A percentile compares a stretch with the other conserved stretches of the same genome.
These are phyloP conservation scores for Eucalyptus victrix DNA, from an alignment of 345 rosid genomes.

Conservation along the genomic window DNA sequence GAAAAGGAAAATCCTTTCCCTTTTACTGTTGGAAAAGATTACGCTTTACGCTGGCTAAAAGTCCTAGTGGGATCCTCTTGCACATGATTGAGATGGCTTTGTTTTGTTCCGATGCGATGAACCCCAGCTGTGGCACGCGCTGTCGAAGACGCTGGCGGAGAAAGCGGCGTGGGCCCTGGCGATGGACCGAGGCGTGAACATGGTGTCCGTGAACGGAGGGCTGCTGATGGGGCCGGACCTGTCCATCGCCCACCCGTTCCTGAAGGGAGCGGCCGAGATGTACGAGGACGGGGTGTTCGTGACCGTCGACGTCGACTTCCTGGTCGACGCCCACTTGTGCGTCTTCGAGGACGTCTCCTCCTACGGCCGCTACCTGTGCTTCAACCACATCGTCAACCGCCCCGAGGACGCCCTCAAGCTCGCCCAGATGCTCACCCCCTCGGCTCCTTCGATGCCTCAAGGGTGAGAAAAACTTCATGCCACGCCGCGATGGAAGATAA, in stretches of 20 bases:
- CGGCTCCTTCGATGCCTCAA: constrained; percentile 6
- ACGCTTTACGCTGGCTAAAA: neutral
- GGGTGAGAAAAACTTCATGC: constrained; percentile 1
- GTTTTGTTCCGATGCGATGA: neutral
- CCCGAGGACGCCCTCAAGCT: constrained; percentile 29
- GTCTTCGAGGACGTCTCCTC: constrained; percentile 42
- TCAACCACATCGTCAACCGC: constrained; percentile 25
- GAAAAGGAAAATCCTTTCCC: neutral
- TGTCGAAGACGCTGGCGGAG: constrained; percentile 59
- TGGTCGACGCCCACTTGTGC: constrained; percentile 46
- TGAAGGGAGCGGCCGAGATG: constrained; percentile 76
- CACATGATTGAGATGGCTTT: neutral
- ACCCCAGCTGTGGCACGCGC: constrained; percentile 49
- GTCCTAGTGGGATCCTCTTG: neutral
- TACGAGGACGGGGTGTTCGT: constrained; percentile 54
- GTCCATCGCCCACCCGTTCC: constrained; percentile 27
- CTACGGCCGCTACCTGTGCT: constrained; percentile 57
- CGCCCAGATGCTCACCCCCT: constrained; percentile 16
- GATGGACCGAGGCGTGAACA: constrained; percentile 55
- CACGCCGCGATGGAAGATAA: neutral
- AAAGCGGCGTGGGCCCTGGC: constrained; percentile 72
- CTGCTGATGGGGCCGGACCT: constrained; percentile 29
- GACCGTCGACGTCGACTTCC: constrained; percentile 29
- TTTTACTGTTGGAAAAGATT: neutral
- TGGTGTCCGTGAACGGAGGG: constrained; percentile 56